Evolutionary conservation across 306 rosid genomes (phyloP), one percentile per base, ranked within the genome.

Genomic region (Malus asiatica): DNA sequence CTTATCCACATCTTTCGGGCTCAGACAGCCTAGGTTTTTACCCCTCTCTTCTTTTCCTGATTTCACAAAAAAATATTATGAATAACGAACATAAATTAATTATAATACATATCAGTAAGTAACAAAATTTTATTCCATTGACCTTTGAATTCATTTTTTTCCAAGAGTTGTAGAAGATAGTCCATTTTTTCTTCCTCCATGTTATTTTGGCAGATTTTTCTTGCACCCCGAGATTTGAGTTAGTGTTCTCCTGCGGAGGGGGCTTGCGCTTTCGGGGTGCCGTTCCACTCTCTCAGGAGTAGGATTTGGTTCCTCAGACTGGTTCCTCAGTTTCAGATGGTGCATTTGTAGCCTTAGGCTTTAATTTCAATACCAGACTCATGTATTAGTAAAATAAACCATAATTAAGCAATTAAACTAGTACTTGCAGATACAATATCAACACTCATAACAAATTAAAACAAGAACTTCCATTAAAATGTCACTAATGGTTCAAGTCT

Each of bases 101-200:
- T n/a, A 57, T n/a, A 57, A 42, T 25, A 15, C 20, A 35, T 35
- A 75, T 66, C 46, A 75, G 74, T 13, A 44, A 57, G 53, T 18
- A 7, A 25, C 8, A 16, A 75, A 59, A 35, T 32, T 55, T 51
- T 30, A 69, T 62, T 12, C 53, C 53, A 62, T 9, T 0, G 48
- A 40, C 97, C 93, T 87, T 83, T 66, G 82, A 60, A 53, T 77
- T 82, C 80, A 84, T 66, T 22, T 78, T 35, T 64, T 77, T 84
- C 85, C 70, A 91, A 53, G 60, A 83, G 76, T 38, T 77, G 68
- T 16, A 86, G 65, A 67, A 76, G 35, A 79, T 68, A 8, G 35
- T 90, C 85, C 68, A 89, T 11, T 55, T 88, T 89, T 78, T 81
- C 96, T 25, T 55, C 84, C 77, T 55, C 84, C 77, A 83, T 42